Percentiles rank a stretch among this genome's conserved stretches.
phyloP scores from a whole-genome alignment of 2,329 filamentous ascomycete genomes.

The Paecilomyces sp. region DNA sequence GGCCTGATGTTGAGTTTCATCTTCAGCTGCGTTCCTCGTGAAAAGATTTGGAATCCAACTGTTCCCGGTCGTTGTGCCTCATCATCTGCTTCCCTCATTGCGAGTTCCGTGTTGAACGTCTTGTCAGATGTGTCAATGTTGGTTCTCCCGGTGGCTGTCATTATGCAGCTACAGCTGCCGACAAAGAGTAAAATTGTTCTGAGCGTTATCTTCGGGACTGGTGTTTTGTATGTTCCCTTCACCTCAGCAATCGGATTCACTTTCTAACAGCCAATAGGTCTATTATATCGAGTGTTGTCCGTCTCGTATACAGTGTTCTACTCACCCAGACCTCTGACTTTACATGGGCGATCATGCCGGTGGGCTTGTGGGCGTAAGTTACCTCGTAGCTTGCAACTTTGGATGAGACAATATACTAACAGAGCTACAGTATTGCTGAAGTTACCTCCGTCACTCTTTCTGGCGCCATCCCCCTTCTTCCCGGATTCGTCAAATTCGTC shows the following conservation, averaged over 20 bases:
- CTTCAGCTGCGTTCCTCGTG: slow-evolving; percentile 1
- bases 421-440: slow-evolving; percentile 2
- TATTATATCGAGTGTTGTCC: background rate
- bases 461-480: slow-evolving; percentile 2
- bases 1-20: slow-evolving; percentile 1
- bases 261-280: background rate
- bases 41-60: slow-evolving; percentile 1
- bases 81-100: background rate
- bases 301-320: slow-evolving; percentile 1
- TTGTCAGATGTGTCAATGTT: slow-evolving; percentile 1
- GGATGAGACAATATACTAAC: background rate
- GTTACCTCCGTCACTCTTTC: slow-evolving; percentile 2
- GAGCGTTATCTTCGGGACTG: slow-evolving; percentile 3
- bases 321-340: slow-evolving; percentile 1
- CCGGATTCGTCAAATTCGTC: slow-evolving; percentile 3
- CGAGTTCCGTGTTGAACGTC: slow-evolving; percentile 1
- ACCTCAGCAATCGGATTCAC: background rate
- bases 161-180: slow-evolving; percentile 1
- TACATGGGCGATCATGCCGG: slow-evolving; percentile 2
- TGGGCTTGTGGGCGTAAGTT: slow-evolving; percentile 4
- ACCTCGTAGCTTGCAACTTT: background rate
- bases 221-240: background rate
- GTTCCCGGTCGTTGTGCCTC: slow-evolving; percentile 2
- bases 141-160: slow-evolving; percentile 2
- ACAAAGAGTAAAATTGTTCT: slow-evolving; percentile 3